Percentiles rank a stretch among this genome's conserved stretches.
These are phyloP conservation scores for Setaria italica DNA, from an alignment of 202 grass and related monocot genomes.

Conservation along the genomic window DNA sequence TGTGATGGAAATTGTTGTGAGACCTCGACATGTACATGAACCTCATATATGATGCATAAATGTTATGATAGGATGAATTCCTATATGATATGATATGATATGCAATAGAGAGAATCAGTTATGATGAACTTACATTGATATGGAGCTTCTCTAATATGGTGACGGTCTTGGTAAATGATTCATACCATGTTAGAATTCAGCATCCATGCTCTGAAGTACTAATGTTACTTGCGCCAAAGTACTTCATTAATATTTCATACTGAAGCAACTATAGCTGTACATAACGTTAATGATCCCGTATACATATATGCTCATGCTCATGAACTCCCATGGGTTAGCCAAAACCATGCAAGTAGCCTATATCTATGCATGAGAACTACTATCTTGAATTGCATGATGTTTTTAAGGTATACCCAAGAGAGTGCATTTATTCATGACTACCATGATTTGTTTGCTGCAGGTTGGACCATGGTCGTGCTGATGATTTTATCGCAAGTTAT, in stretches of 20 bases:
- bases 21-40: not conserved
- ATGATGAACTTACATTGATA: not conserved
- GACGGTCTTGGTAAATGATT: not conserved
- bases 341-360: constrained; percentile 50
- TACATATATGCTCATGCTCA: constrained; percentile 22
- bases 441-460: constrained; percentile 29
- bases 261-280: not conserved
- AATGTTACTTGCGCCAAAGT: not conserved
- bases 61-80: not conserved
- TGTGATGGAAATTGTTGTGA: not conserved
- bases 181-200: not conserved
- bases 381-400: constrained; percentile 40
- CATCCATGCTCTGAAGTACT: not conserved
- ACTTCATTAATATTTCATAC: not conserved
- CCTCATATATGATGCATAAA: not conserved
- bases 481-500: constrained; percentile 75
- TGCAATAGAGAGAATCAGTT: not conserved
- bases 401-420: not conserved
- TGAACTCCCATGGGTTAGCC: constrained; percentile 39
- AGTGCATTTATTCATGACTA: not conserved
- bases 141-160: not conserved
- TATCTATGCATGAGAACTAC: constrained; percentile 43
- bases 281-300: not conserved
- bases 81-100: not conserved
- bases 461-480: constrained; percentile 50